These are phyloP conservation scores for Leccinum uliginosum DNA, from an alignment of 768 basidiomycete species.

Conservation along the genomic window DNA sequence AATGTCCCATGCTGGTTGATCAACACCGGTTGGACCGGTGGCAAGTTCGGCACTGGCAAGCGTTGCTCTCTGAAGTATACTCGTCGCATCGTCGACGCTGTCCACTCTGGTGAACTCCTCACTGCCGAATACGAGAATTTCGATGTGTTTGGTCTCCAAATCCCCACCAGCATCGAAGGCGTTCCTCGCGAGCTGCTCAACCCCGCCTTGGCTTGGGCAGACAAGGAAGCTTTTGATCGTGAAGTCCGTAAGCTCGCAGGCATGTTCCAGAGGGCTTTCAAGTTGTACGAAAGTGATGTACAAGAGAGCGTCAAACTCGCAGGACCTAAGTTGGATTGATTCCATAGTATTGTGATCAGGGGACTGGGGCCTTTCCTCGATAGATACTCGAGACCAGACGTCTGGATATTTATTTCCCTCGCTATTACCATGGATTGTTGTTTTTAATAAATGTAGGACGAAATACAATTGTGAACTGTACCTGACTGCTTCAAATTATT, in stretches of 20 bases:
- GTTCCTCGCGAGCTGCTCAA: conserved; percentile 91
- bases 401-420: neutral
- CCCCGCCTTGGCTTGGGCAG: conserved; percentile 81
- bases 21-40: conserved; percentile 97
- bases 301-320: conserved; percentile 74
- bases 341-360: neutral
- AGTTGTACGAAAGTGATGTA: conserved; percentile 85
- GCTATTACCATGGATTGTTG: conserved; percentile 6
- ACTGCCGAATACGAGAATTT: conserved; percentile 85
- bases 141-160: conserved; percentile 74
- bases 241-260: conserved; percentile 84
- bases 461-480: conserved; percentile 9
- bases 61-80: conserved; percentile 97
- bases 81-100: conserved; percentile 93
- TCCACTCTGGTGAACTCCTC: conserved; percentile 90
- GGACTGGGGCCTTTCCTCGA: neutral
- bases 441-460: neutral
- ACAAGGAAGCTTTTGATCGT: conserved; percentile 84
- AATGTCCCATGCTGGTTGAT: conserved; percentile 95
- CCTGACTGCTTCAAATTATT: neutral
- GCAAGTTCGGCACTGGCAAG: conserved; percentile 89
- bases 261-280: conserved; percentile 96
- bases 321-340: conserved; percentile 52
- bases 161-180: conserved; percentile 79
- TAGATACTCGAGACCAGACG: neutral